A percentile compares a stretch with the other conserved stretches of the same genome.
Conservation (phyloP, 139 green algal genomes). For the Pedinophyceae sp. region DNA sequence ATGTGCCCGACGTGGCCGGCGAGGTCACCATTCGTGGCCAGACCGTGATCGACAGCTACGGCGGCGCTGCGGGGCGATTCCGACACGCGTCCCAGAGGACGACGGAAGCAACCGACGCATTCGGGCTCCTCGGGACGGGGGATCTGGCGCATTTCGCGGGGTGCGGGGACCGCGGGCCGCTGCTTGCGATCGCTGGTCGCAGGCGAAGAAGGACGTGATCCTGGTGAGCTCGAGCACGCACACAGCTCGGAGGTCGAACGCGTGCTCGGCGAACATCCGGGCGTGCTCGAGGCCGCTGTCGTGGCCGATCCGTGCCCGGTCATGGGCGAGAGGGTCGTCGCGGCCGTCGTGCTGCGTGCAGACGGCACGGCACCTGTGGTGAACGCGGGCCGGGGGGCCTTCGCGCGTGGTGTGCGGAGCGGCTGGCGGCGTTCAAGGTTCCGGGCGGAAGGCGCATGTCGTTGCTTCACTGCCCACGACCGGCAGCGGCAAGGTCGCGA, state of each 20-base stretch:
- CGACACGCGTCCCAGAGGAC: too few species aligned
- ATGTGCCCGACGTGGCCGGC: constrained; percentile 16
- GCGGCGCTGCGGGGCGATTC: too few species aligned
- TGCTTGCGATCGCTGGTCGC: too few species aligned
- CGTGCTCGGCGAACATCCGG: constrained; percentile 44
- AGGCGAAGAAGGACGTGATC: constrained; percentile 89
- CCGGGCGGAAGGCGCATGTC: constrained; percentile 4
- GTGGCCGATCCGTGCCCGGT: constrained; percentile 56
- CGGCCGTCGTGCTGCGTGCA: constrained; percentile 11
- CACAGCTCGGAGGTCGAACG: constrained; percentile 75
- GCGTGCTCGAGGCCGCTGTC: constrained; percentile 47
- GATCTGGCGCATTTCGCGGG: constrained; percentile 32
- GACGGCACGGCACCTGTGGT: background rate
- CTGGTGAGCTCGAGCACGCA: constrained; percentile 67
- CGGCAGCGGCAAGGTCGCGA: constrained; percentile 13
- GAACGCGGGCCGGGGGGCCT: constrained; percentile 1
- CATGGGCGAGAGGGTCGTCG: constrained; percentile 47
- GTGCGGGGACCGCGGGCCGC: too few species aligned
- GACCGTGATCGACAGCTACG: constrained; percentile 57
- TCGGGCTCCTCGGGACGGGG: constrained; percentile 62
- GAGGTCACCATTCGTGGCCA: constrained; percentile 52
- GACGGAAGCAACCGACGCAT: too few species aligned
- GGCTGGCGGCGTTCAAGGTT: constrained; percentile 16
- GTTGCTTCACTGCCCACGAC: constrained; percentile 7
- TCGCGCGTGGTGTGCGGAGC: background rate